Evolutionary conservation across 106 monocot genomes (phyloP), one percentile per base, ranked within the genome.

Genomic region (Dactylorhiza incarnata): DNA sequence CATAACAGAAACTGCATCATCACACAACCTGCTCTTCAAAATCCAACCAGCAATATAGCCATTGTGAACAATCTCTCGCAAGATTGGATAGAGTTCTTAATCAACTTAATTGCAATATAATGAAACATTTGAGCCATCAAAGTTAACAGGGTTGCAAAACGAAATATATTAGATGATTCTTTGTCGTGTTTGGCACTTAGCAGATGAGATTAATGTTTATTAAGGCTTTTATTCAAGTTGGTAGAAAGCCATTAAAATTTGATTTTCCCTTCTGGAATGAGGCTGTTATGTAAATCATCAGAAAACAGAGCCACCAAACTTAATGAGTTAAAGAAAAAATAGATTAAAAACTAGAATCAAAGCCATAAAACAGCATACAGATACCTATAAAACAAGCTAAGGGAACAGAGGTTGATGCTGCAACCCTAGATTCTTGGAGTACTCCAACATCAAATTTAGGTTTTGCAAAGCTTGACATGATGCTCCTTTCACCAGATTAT

Each of bases 391-490:
- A 66, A 66, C 17, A 48, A 25, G 44, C 84, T 80, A 99, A 72
- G 99, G 91, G 80, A 94, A 94, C 44, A 99, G 56, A 50, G 99
- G 83, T 72, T 76, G 89, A 62, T 82, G 90, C 5, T 72, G 77
- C 4, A 99, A 85, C n/a, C 99, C 99, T 48, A 77, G 73, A 78
- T 75, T 85, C 79, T 99, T 94, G 6, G 91, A 86, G 43, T 83
- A 88, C 19, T 89, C 99, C 86, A 94, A 79, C 99, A 99, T 94
- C 80, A 99, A 50, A 81, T 99, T 99, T 67, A 99, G 89, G 67
- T 99, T 99, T 73, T 99, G 99, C 19, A 99, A 45, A 44, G 99
- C 99, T 84, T 99, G 99, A 46, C 99, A 94, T 49, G 99, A 94
- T 65, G 94, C 99, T 68, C 99, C 99, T 84, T 99, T 94, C 26